phyloP scores from a whole-genome alignment of 768 basidiomycete species.

The Rhizopogon vulgaris region DNA sequence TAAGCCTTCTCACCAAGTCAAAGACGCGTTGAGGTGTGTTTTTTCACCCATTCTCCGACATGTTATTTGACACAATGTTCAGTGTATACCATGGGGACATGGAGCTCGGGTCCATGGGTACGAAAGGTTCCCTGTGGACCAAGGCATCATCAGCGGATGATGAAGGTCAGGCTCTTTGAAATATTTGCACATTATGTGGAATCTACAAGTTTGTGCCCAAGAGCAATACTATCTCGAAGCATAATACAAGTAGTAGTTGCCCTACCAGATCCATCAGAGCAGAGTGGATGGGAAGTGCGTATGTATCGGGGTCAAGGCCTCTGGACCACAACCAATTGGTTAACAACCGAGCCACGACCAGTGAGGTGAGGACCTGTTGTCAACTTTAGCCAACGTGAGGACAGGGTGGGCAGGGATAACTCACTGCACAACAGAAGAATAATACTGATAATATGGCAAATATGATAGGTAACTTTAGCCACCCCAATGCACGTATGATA shows the following conservation, averaged over 20 bases:
- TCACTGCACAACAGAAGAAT: conserved; percentile 74
- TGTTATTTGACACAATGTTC: neutral
- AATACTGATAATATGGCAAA: conserved; percentile 64
- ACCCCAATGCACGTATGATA: conserved; percentile 61
- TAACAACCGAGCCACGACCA: conserved; percentile 57
- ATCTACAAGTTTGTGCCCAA: conserved; percentile 24
- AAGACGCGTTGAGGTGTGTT: neutral
- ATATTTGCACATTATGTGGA: neutral
- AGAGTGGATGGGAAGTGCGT: conserved; percentile 89
- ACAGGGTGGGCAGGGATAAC: conserved; percentile 26
- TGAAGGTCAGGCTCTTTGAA: neutral
- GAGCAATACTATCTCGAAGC: conserved; percentile 60
- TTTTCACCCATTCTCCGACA: neutral
- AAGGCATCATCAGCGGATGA: neutral
- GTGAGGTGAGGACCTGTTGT: conserved; percentile 61
- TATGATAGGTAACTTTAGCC: conserved; percentile 65
- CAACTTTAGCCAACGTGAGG: neutral
- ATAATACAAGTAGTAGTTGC: conserved; percentile 70
- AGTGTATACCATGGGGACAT: neutral
- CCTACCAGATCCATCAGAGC: conserved; percentile 84
- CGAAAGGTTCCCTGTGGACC: neutral
- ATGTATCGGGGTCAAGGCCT: conserved; percentile 82
- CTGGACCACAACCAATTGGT: conserved; percentile 77
- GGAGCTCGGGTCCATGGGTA: neutral
- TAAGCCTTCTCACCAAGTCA: neutral